Percentiles rank a stretch among this genome's conserved stretches.
These are phyloP conservation scores for Hansfordia pulvinata DNA, from an alignment of 2,329 filamentous ascomycete species.

Conservation along the genomic window DNA sequence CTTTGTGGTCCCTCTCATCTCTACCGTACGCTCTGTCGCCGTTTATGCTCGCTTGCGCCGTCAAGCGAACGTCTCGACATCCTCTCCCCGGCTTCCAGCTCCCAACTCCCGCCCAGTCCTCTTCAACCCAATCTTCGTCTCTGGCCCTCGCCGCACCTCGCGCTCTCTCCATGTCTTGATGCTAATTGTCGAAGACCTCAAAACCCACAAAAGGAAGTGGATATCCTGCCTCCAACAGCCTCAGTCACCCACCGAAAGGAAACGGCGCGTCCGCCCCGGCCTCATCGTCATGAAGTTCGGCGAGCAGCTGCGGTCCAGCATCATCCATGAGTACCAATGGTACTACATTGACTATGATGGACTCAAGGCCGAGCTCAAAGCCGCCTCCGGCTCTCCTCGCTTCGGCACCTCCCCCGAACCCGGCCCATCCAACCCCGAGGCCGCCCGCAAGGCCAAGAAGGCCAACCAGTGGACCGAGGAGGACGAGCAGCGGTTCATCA, in stretches of 20 bases:
- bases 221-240: constrained; percentile 18
- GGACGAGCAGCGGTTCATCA: constrained; percentile 80
- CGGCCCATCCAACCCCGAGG: constrained; percentile 17
- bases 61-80: no score
- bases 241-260: constrained; percentile 8
- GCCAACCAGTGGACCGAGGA: constrained; percentile 71
- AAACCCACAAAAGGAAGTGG: constrained; percentile 27
- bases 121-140: no score
- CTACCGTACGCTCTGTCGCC: no score
- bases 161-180: background rate
- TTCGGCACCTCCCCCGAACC: constrained; percentile 22
- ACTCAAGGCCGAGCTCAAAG: constrained; percentile 77
- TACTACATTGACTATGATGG: constrained; percentile 98
- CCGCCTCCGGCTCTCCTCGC: constrained; percentile 42
- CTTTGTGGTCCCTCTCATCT: no score
- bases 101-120: no score
- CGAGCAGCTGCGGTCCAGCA: constrained; percentile 87
- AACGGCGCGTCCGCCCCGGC: constrained; percentile 29
- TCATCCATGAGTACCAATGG: constrained; percentile 95
- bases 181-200: constrained; percentile 20
- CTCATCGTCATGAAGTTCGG: constrained; percentile 71
- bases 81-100: no score
- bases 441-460: constrained; percentile 11
- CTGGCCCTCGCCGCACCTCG: no score
- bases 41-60: no score